phyloP scores from a whole-genome alignment of 768 basidiomycete species.

The Suillus tomentosus region DNA sequence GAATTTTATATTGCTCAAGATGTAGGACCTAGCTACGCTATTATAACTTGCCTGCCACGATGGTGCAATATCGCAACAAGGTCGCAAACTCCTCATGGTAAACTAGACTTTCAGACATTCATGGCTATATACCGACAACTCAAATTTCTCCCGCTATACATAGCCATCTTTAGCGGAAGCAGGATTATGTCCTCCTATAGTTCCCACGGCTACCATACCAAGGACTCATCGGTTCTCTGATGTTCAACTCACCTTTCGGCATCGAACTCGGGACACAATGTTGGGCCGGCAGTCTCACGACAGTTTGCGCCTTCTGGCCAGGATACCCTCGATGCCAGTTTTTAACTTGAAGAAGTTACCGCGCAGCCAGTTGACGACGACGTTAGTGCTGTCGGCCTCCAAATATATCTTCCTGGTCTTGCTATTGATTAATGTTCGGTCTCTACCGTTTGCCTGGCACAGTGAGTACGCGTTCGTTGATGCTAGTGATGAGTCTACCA shows the following conservation, averaged over 20 bases:
- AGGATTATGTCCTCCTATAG: too few species aligned
- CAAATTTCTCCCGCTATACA: too few species aligned
- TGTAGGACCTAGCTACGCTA: too few species aligned
- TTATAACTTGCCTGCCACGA: too few species aligned
- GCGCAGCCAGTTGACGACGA: not conserved
- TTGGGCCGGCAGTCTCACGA: not conserved
- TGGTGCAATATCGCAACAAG: too few species aligned
- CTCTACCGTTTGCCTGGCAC: constrained; percentile 70
- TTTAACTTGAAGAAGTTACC: not conserved
- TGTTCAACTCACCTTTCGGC: not conserved
- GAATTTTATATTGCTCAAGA: too few species aligned
- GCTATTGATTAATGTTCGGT: constrained; percentile 59
- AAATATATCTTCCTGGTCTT: constrained; percentile 50
- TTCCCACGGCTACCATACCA: too few species aligned
- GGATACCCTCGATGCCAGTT: constrained; percentile 1
- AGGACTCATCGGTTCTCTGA: too few species aligned
- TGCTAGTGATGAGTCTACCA: not conserved
- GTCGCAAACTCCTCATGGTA: too few species aligned
- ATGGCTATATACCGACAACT: too few species aligned
- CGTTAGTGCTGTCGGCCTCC: constrained; percentile 28
- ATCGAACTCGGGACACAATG: not conserved
- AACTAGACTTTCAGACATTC: too few species aligned
- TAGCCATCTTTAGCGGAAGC: too few species aligned
- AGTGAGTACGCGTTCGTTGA: constrained; percentile 43
- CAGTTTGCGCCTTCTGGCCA: constrained; percentile 1